Base-by-base conservation (phyloP, 2,329 filamentous ascomycete genomes). In the Venturia pyrina region DNA sequence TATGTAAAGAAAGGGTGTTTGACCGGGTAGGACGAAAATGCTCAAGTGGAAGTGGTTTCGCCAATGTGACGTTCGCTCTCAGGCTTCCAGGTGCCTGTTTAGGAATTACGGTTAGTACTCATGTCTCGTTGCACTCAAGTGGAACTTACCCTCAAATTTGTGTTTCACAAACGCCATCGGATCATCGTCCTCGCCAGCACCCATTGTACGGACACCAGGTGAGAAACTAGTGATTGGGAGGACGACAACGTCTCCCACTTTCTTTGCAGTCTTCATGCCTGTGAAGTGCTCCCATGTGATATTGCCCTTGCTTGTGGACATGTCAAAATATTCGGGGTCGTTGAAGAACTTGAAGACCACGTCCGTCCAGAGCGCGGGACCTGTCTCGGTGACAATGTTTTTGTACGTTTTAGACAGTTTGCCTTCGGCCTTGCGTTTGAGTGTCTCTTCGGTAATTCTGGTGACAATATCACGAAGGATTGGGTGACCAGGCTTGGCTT, bases 141-240 rank as follows among this genome's bases (percentile, higher is more conserved):
- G 48, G 19, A 17, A 76, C 83, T 70, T 80, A 96, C 93, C 95
- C 81, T 96, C 91, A 76, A 99, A 99, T 65, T 92, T 88, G 78
- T 99, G 95, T 79, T 95, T 93, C 68, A 99, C 95, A 81, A 96
- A 98, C 1, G 95, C 95, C 91, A 96, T 93, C 0, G 92, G 91
- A 74, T 98, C 89, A 70, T 97, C 91, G 53, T 87, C 83, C 68
- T 96, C 92, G 72, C 88, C 88, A 59, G 95, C 90, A 15, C 90
- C 90, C 92, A 97, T 98, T 75, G 96, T 92, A 71, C 87, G 85
- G 57, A 98, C 91, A 34, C 95, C 95, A 0, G 95, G 95, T 72
- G 92, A 96, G 81, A 99, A 99, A 77, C 92, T 93, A 7, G 95
- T 99, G 72, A 99, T 98, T 34, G 95, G 95, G 67, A 99, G 79